Base-by-base conservation (phyloP, 2,329 filamentous ascomycete genomes). In the Decorospora gaudefroyi region DNA sequence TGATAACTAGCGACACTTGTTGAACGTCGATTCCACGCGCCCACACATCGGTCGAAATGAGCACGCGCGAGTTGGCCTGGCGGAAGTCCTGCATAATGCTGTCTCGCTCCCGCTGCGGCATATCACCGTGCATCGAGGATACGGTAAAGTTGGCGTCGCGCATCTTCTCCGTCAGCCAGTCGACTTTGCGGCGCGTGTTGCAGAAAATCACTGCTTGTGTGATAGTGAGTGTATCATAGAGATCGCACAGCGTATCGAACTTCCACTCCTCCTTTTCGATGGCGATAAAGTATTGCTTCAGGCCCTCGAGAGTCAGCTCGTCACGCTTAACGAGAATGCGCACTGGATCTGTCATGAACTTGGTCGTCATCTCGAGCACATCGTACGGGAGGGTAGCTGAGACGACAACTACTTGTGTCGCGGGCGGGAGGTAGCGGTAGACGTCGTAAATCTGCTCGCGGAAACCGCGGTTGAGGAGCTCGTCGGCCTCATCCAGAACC, bases 211-310 rank as follows among this genome's bases (percentile, higher is more conserved):
- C 93, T 31, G 93, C 93, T 76, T 97, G 93, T 11, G 93, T 97
- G 68, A 99, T 97, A 42, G 93, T 99, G 30, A 99, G 82, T 9
- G 93, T 97, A 71, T 99, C 93, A 80, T 99, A 99, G 45, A 99
- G 85, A 76, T 99, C 93, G 73, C 90, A 97, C 4, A 99, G 84
- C 2, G 93, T 99, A 71, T 99, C 93, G 62, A 99, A 96, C 74
- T 99, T 99, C 93, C 93, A 99, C 71, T 97, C 93, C 73, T 99
- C 93, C 78, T 96, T 97, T 74, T 99, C 93, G 13, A 97, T 93
- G 1, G 93, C 93, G 64, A 99, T 97, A 71, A 96, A 99, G 78
- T 96, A 99, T 72, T 99, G 93, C 78, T 97, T 97, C 37, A 99
- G 80, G 45, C 93, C 93, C 75, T 97, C 93, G 36, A 99, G 83